A percentile compares a stretch with the other conserved stretches of the same genome.
Conservation (phyloP, 2,329 filamentous ascomycete species). For the Stagonosporopsis tanaceti region DNA sequence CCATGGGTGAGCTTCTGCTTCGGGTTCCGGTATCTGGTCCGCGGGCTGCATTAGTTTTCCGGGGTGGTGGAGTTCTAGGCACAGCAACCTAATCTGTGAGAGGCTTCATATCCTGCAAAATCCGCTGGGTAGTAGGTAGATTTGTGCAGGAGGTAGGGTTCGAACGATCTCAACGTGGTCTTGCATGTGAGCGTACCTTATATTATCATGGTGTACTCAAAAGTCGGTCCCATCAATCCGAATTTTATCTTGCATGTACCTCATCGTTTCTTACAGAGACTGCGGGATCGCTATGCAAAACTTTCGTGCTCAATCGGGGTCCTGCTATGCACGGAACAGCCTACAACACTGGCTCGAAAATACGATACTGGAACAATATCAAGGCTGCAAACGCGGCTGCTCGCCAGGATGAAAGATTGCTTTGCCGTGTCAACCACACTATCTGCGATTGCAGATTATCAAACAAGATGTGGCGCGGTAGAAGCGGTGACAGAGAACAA, state of each 20-base stretch:
- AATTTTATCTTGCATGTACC: background rate
- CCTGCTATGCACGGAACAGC: background rate
- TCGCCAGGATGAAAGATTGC: background rate
- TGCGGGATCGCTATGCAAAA: background rate
- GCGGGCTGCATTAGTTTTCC: background rate
- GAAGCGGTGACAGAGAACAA: conserved; percentile 8
- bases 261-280: background rate
- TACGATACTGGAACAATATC: conserved; percentile 7
- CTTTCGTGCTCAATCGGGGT: background rate
- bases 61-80: background rate
- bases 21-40: background rate
- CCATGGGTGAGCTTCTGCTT: background rate
- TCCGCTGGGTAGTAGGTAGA: background rate
- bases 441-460: background rate
- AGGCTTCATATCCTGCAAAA: background rate
- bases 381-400: background rate
- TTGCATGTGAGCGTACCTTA: background rate
- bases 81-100: background rate
- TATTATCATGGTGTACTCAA: background rate
- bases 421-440: background rate
- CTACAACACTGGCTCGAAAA: background rate
- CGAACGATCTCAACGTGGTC: no score
- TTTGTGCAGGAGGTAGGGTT: background rate
- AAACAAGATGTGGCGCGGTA: background rate
- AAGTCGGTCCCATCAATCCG: conserved; percentile 2